Percentiles rank a stretch among this genome's conserved stretches.
These are phyloP conservation scores for Fraxinus sp. DNA, from an alignment of 305 asterid species.

Conservation along the genomic window DNA sequence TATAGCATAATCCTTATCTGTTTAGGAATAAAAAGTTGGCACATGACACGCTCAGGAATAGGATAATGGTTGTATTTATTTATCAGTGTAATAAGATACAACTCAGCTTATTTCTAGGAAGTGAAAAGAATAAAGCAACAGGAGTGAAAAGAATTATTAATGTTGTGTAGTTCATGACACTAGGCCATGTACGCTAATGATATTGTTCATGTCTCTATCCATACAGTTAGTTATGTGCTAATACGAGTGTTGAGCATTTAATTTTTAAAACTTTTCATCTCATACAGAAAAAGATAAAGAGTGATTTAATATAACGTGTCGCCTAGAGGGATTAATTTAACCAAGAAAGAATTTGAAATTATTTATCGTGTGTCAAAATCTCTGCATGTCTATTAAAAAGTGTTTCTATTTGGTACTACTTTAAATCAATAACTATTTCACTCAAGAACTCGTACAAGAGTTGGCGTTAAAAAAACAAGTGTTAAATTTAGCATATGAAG, in stretches of 20 bases:
- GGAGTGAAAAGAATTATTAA: not conserved
- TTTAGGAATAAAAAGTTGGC: conserved; percentile 12
- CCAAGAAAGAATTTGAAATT: not conserved
- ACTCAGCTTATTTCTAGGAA: not conserved
- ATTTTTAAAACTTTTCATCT: not conserved
- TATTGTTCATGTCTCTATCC: not conserved
- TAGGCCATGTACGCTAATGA: not conserved
- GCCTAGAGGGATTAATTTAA: no score
- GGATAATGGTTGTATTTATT: not conserved
- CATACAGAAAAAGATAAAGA: not conserved
- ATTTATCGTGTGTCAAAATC: not conserved
- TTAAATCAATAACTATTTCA: not conserved
- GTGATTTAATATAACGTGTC: not conserved
- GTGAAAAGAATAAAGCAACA: not conserved
- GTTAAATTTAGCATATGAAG: no score
- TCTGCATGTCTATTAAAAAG: not conserved
- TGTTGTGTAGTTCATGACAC: not conserved
- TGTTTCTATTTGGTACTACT: not conserved
- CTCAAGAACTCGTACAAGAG: not conserved
- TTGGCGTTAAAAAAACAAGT: not conserved
- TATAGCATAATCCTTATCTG: no score
- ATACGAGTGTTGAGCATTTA: not conserved
- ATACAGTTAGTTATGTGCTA: not conserved
- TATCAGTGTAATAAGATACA: not conserved
- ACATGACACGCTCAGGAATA: not conserved